Percentiles rank a stretch among this genome's conserved stretches.
phyloP scores from a whole-genome alignment of 768 basidiomycete species.

The Mycena rebaudengoi region DNA sequence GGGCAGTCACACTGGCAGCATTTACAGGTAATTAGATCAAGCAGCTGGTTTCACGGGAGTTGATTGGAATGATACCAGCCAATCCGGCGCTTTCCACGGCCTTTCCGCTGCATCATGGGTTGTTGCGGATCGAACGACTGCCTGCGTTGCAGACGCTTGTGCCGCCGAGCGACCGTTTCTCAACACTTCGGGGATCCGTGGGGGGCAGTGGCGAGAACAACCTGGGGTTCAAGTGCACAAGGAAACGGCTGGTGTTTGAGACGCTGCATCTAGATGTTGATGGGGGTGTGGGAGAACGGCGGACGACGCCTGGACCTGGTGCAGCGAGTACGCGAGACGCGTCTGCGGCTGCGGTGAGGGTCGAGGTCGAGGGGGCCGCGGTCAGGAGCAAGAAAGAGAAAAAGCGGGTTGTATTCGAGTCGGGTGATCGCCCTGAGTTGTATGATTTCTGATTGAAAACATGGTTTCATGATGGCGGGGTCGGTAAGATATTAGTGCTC shows the following conservation, averaged over 20 bases:
- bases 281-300: constrained; percentile 82
- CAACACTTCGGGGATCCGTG: constrained; percentile 78
- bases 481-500: too few relatives aligned
- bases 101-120: constrained; percentile 89
- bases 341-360: constrained; percentile 48
- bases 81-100: constrained; percentile 77
- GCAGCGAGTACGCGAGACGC: constrained; percentile 25
- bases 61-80: constrained; percentile 49
- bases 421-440: constrained; percentile 72
- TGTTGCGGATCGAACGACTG: constrained; percentile 79
- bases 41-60: constrained; percentile 9
- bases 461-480: too few relatives aligned
- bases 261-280: constrained; percentile 90
- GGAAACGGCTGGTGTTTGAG: constrained; percentile 89
- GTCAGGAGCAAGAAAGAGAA: constrained; percentile 54
- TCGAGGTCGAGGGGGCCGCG: constrained; percentile 50
- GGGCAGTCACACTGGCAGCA: constrained; percentile 73
- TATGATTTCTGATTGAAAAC: constrained; percentile 78
- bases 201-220: constrained; percentile 91
- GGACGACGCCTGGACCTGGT: constrained; percentile 57
- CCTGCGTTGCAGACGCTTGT: constrained; percentile 79
- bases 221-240: constrained; percentile 90
- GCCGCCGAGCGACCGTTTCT: constrained; percentile 84
- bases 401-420: constrained; percentile 76
- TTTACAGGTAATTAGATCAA: constrained; percentile 78